Percentiles rank a stretch among this genome's conserved stretches.
Evolutionary conservation across 2,329 filamentous ascomycete genomes (phyloP).

Genomic region (Canariomyces notabilis): DNA sequence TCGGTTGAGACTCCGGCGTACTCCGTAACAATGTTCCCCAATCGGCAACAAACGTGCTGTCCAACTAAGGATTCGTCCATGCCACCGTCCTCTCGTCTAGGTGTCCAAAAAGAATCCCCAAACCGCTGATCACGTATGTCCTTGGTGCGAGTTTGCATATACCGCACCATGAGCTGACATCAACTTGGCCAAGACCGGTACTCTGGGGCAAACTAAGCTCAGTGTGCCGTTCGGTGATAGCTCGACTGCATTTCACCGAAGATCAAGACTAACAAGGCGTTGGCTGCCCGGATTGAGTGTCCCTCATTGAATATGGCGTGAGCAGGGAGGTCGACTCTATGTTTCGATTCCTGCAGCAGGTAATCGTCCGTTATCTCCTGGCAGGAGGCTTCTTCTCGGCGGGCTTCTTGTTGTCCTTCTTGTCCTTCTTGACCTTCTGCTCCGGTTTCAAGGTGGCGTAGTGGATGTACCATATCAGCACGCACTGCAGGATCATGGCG

Average conservation of each 20-base stretch:
- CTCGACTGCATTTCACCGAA: neutral
- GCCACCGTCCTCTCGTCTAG: neutral
- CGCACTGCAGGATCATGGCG: conserved; percentile 41
- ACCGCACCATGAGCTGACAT: neutral
- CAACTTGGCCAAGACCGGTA: neutral
- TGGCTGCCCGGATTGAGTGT: neutral
- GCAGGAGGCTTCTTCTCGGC: conserved; percentile 29
- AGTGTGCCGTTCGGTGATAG: too few relatives aligned
- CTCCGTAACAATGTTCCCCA: neutral
- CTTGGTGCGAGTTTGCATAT: neutral
- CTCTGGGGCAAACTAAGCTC: neutral
- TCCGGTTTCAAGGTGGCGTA: conserved; percentile 56
- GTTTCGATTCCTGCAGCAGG: too few relatives aligned
- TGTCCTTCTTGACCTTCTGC: conserved; percentile 51
- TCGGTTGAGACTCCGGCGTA: neutral
- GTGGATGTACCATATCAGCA: conserved; percentile 55
- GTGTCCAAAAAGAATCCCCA: too few relatives aligned
- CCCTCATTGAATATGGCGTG: neutral
- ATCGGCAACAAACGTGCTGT: neutral
- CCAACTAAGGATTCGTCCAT: neutral
- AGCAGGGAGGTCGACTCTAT: too few relatives aligned
- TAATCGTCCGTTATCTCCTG: conserved; percentile 7
- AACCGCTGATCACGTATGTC: neutral
- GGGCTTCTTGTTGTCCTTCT: conserved; percentile 40
- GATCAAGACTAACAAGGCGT: neutral